A percentile compares a stretch with the other conserved stretches of the same genome.
phyloP scores from a whole-genome alignment of 441 rosid species.

The Pelargonium australe region DNA sequence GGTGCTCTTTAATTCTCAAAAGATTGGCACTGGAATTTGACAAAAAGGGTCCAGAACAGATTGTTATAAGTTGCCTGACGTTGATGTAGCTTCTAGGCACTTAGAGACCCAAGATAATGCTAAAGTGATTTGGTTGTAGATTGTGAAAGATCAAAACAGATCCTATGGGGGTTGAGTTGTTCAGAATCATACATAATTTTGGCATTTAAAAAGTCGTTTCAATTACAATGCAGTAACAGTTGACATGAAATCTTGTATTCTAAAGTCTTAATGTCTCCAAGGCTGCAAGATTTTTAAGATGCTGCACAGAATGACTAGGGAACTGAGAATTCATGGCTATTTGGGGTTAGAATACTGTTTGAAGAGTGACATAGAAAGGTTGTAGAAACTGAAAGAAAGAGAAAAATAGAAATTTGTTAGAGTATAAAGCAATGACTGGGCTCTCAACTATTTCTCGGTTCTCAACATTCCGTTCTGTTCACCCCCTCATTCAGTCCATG shows the following conservation, averaged over 20 bases:
- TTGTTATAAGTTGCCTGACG: not conserved
- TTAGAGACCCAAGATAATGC: not conserved
- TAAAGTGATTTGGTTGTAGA: not conserved
- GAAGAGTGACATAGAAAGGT: too few species aligned
- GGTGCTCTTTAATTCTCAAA: slow-evolving; percentile 10
- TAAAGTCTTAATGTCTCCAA: not conserved
- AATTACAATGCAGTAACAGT: not conserved
- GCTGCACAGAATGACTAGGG: too few species aligned
- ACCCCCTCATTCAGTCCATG: too few species aligned
- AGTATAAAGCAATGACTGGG: too few species aligned
- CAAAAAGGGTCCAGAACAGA: not conserved
- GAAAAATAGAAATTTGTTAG: too few species aligned
- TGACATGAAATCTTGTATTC: not conserved
- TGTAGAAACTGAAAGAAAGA: too few species aligned
- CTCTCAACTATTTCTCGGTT: too few species aligned
- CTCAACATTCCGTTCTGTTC: too few species aligned
- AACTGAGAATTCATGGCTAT: too few species aligned
- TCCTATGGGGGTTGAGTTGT: not conserved
- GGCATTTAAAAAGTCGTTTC: not conserved
- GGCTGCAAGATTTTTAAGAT: too few species aligned
- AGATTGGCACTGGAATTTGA: slow-evolving; percentile 1
- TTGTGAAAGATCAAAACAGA: not conserved
- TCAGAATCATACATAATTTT: not conserved
- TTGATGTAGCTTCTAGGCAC: not conserved
- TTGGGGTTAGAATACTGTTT: too few species aligned